These are phyloP conservation scores for Sphagnum contortum DNA, from an alignment of 225 moss, liverwort and hornwort genomes.

Conservation along the genomic window DNA sequence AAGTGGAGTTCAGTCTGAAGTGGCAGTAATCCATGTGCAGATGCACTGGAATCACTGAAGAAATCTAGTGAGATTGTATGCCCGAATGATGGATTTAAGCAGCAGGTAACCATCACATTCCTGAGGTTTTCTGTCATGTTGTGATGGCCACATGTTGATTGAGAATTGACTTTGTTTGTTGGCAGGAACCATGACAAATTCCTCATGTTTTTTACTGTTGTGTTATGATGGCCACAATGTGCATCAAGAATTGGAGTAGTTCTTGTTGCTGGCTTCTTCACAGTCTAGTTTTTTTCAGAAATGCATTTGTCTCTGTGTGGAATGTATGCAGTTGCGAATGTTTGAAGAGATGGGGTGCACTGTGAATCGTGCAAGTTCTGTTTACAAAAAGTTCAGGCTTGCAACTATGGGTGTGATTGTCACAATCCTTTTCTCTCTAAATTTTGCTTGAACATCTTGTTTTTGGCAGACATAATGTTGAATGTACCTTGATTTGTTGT, in stretches of 20 bases:
- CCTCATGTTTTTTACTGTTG: too few relatives aligned
- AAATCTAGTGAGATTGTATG: slow-evolving; percentile 47
- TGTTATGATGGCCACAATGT: too few relatives aligned
- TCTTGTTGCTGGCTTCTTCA: too few relatives aligned
- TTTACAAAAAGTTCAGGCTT: slow-evolving; percentile 46
- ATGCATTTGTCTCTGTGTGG: background rate
- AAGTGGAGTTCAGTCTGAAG: too few relatives aligned
- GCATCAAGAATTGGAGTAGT: too few relatives aligned
- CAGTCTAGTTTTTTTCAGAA: too few relatives aligned
- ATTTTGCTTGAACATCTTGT: too few relatives aligned
- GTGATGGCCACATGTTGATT: too few relatives aligned
- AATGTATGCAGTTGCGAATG: slow-evolving; percentile 34
- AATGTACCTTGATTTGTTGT: slow-evolving; percentile 1
- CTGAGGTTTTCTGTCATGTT: too few relatives aligned
- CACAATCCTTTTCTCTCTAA: background rate
- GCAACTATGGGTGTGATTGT: slow-evolving; percentile 44
- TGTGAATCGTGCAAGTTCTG: slow-evolving; percentile 27
- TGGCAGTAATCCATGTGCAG: slow-evolving; percentile 12
- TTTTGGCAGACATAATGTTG: too few relatives aligned
- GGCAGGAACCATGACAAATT: too few relatives aligned
- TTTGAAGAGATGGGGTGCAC: slow-evolving; percentile 49
- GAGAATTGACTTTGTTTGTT: too few relatives aligned
- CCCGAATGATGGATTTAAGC: slow-evolving; percentile 55
- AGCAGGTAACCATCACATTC: slow-evolving; percentile 24
- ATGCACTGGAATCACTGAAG: slow-evolving; percentile 45